These are phyloP conservation scores for Leishmania turanica DNA, from an alignment of 208 protist species.

Conservation along the genomic window DNA sequence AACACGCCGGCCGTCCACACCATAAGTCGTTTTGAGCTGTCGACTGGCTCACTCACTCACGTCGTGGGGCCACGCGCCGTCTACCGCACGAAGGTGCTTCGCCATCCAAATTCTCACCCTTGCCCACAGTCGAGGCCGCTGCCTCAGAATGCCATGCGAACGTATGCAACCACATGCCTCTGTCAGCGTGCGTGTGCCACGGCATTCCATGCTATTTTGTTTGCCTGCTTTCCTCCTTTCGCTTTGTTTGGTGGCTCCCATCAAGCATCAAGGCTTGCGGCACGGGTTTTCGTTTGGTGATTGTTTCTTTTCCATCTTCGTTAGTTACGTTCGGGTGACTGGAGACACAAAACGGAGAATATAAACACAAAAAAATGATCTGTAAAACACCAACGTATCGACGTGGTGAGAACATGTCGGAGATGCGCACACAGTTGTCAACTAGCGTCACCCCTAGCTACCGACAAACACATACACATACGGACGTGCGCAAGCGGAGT, in stretches of 20 bases:
- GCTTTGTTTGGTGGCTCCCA: not conserved
- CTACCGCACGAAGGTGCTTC: not conserved
- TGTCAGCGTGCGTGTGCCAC: not conserved
- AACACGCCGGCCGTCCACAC: not conserved
- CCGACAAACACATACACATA: constrained; percentile 1
- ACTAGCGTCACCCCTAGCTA: not conserved
- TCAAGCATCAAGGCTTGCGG: not conserved
- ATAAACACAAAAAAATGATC: not conserved
- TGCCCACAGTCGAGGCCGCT: not conserved
- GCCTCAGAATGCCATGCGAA: not conserved
- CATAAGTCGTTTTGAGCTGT: not conserved
- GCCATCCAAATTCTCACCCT: not conserved
- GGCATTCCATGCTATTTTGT: not conserved
- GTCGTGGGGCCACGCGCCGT: not conserved
- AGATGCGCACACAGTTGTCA: not conserved
- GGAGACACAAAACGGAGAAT: not conserved
- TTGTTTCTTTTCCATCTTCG: not conserved
- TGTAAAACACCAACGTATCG: not conserved
- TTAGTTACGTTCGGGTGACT: not conserved
- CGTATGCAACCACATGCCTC: not conserved
- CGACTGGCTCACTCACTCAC: not conserved
- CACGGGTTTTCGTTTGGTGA: not conserved
- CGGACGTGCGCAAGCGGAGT: not conserved
- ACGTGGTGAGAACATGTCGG: not conserved
- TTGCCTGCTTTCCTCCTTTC: not conserved